A percentile compares a stretch with the other conserved stretches of the same genome.
These are phyloP conservation scores for Cicer chorassanicum DNA, from an alignment of 306 rosid species.

Conservation along the genomic window DNA sequence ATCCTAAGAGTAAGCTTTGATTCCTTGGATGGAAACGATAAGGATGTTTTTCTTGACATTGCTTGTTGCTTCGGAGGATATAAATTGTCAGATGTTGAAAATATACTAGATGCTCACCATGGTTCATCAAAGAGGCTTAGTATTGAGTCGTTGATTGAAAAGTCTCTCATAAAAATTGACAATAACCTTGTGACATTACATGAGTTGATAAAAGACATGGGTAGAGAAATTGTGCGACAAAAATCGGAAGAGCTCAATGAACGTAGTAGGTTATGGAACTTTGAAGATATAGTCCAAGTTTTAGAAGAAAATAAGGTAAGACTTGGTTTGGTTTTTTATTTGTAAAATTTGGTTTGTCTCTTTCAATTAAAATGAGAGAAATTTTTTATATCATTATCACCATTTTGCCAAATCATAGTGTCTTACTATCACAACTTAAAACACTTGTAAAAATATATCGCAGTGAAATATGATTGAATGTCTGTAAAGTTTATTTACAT, in stretches of 20 bases:
- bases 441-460: background rate
- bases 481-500: too few species aligned
- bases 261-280: conserved; percentile 6
- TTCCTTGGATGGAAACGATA: conserved; percentile 2
- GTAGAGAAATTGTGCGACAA: background rate
- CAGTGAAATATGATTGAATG: background rate
- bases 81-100: conserved; percentile 18
- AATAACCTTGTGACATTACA: conserved; percentile 10
- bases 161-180: conserved; percentile 20
- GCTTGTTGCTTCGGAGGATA: background rate
- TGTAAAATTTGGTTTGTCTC: background rate
- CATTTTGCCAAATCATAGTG: background rate
- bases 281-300: background rate
- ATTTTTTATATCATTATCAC: too few species aligned
- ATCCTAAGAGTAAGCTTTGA: conserved; percentile 27
- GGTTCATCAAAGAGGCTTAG: background rate
- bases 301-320: conserved; percentile 21
- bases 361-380: too few species aligned
- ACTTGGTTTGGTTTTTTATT: background rate
- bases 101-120: conserved; percentile 20
- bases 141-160: conserved; percentile 6
- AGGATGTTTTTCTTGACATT: conserved; percentile 20
- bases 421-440: background rate
- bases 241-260: background rate
- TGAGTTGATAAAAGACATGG: background rate